phyloP scores from a whole-genome alignment of 2,329 filamentous ascomycete species.

The Drechslerella dactyloides region DNA sequence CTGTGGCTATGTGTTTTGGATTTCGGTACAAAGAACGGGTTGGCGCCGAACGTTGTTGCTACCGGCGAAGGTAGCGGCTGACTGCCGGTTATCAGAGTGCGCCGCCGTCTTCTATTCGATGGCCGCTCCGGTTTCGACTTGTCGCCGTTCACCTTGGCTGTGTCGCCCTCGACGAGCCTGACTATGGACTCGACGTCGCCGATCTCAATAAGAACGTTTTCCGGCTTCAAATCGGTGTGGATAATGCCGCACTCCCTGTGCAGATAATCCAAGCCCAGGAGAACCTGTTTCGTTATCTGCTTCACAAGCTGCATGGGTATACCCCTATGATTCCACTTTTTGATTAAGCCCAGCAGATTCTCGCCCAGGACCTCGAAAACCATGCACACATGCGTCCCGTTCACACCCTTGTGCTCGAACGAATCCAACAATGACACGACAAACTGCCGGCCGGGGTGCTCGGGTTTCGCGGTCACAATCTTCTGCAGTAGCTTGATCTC shows the following conservation, averaged over 20 bases:
- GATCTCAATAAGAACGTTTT: conserved; percentile 98
- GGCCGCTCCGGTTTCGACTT: conserved; percentile 65
- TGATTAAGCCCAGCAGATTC: conserved; percentile 68
- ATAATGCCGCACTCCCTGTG: conserved; percentile 99
- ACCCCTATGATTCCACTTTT: conserved; percentile 91
- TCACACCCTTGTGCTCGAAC: conserved; percentile 96
- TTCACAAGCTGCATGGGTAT: conserved; percentile 97
- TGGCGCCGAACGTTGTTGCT: conserved; percentile 79
- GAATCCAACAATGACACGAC: conserved; percentile 92
- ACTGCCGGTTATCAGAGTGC: conserved; percentile 95
- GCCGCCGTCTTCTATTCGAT: conserved; percentile 84
- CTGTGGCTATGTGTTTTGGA: conserved; percentile 54
- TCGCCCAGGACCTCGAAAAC: conserved; percentile 99
- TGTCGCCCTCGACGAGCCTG: conserved; percentile 47
- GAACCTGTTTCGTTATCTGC: conserved; percentile 97
- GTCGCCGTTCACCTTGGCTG: conserved; percentile 73
- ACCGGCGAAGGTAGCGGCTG: conserved; percentile 94
- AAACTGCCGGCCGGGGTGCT: conserved; percentile 91
- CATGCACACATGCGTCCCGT: conserved; percentile 98
- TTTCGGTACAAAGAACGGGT: conserved; percentile 48
- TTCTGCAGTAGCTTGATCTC: conserved; percentile 98
- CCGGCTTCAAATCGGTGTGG: conserved; percentile 95
- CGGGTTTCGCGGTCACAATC: conserved; percentile 92
- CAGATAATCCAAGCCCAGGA: conserved; percentile 92
- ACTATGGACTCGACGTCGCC: conserved; percentile 99